Evolutionary conservation across 805 yeast genomes (phyloP), one percentile per base, ranked within the genome.

Genomic region (Alloascoidea africana): DNA sequence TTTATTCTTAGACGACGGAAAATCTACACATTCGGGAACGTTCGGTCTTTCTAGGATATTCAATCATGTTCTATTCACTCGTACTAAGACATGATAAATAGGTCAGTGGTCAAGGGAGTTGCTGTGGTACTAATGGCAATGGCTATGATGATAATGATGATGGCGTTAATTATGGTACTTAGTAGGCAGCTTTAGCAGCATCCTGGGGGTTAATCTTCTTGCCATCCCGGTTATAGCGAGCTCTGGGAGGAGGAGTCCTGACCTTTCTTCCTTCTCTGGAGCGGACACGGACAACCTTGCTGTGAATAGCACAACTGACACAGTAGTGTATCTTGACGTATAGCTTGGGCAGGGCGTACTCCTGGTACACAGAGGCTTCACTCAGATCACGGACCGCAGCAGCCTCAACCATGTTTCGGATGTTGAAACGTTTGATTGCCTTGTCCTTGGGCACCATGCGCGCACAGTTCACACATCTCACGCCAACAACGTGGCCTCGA

Each of bases 401-500:
- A 57, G 96, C 91, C 78, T 91, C 99, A 59, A 91, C 99, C 89
- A 91, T 91, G 94, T 91, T 91, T 77, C 96, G 84, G 83, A 91
- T 80, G 70, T 96, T 86, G 78, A 91, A 94, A 76, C 99, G 85
- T 91, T 91, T 91, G 84, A 91, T 91, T 69, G 98, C 97, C 82
- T 91, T 91, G 70, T 91, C 99, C 83, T 91, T 91, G 66, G 98
- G 96, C 60, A 91, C 95, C 76, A 94, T 84, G 71, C 94, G 85
- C 60, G 96, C 82, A 73, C 99, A 91, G 96, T 91, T 91, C 64
- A 86, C 82, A 78, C 99, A 91, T 82, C 99, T 87, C 63, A 89
- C 96, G 66, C 95, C 94, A 72, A 83, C 84, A 70, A 84, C 96
- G 95, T 91, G 97, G 67, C 99, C 99, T 85, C 99, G 91, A 68